These are phyloP conservation scores for Phytophthora aleatoria DNA, from an alignment of 352 stramenopile species.

Conservation along the genomic window DNA sequence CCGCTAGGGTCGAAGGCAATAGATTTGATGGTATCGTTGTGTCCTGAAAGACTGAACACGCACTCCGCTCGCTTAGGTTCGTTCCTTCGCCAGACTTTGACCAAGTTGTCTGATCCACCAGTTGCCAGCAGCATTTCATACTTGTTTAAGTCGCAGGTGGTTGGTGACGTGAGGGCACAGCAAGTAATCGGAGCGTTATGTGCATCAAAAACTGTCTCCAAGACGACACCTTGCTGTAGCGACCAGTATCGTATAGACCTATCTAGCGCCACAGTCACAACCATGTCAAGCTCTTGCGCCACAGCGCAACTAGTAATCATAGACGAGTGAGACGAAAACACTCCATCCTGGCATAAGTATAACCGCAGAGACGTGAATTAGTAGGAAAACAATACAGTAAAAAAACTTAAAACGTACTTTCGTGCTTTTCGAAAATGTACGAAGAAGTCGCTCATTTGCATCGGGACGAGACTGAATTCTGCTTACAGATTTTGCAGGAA, in stretches of 20 bases:
- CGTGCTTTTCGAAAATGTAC: constrained; percentile 27
- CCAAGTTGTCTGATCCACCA: constrained; percentile 62
- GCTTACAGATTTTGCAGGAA: constrained; percentile 6
- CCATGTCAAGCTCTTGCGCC: constrained; percentile 39
- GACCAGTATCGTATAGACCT: constrained; percentile 58
- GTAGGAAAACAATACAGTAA: neutral
- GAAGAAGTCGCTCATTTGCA: constrained; percentile 23
- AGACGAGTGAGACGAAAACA: constrained; percentile 55
- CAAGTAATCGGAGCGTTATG: constrained; percentile 53
- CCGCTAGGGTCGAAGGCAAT: constrained; percentile 49
- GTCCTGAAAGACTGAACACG: constrained; percentile 51
- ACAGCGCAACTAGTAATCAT: constrained; percentile 50
- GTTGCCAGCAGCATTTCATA: constrained; percentile 55
- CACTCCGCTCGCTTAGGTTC: constrained; percentile 26
- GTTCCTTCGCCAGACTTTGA: constrained; percentile 59
- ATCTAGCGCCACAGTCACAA: constrained; percentile 58
- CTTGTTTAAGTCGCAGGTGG: constrained; percentile 20
- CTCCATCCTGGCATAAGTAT: constrained; percentile 28
- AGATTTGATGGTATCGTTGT: constrained; percentile 50
- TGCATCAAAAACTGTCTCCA: constrained; percentile 48
- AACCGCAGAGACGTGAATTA: neutral
- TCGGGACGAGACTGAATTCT: constrained; percentile 12
- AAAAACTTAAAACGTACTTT: constrained; percentile 9
- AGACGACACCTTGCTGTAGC: constrained; percentile 30
- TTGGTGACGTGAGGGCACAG: constrained; percentile 42